Evolutionary conservation across 345 rosid species (phyloP).

Genomic region (Eucalyptus viminalis): DNA sequence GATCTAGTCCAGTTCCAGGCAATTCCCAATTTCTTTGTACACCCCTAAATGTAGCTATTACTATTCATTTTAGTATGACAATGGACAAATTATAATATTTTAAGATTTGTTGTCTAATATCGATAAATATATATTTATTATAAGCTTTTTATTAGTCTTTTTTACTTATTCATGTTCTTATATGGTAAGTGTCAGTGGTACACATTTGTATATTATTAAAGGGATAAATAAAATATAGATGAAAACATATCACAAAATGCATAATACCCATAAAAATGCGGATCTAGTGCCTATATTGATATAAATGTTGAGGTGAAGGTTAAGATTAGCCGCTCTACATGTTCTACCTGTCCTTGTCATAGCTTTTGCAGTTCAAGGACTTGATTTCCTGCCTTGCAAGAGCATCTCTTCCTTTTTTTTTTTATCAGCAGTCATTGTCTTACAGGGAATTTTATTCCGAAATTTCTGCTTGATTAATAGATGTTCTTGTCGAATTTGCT

Average conservation of each 20-base stretch:
- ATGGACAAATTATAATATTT: background rate
- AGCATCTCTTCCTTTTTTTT: too few species aligned
- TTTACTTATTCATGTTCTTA: background rate
- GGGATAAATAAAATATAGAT: background rate
- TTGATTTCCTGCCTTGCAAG: too few species aligned
- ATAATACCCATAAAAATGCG: background rate
- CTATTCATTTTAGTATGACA: background rate
- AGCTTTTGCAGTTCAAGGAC: too few species aligned
- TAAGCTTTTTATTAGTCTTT: background rate
- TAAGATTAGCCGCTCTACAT: background rate
- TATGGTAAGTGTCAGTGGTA: background rate
- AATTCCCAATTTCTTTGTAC: too few species aligned
- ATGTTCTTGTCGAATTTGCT: too few species aligned
- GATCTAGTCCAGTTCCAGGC: rapidly evolving
- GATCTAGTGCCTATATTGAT: background rate
- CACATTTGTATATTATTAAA: background rate
- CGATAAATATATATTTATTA: background rate
- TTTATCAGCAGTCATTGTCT: too few species aligned
- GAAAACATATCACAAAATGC: background rate
- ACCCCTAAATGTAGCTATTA: background rate
- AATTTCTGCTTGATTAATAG: too few species aligned
- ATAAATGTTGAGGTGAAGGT: background rate
- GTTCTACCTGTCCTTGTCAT: too few species aligned
- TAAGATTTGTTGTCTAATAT: background rate
- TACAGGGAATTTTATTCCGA: too few species aligned